Conservation (phyloP, 768 basidiomycete species). For the Leccinum sublutescens region DNA sequence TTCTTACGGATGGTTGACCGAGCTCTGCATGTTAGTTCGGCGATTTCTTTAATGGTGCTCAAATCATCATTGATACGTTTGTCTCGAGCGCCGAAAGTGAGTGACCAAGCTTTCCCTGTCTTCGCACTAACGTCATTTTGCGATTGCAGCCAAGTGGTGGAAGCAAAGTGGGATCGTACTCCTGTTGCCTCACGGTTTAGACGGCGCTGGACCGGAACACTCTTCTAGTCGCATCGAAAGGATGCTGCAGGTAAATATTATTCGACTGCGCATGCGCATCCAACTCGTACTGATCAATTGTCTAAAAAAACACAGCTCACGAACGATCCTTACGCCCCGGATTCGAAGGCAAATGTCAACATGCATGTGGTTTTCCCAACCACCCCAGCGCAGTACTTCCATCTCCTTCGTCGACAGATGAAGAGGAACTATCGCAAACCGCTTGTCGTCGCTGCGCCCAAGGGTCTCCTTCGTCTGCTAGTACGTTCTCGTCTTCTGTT, state of each 20-base stretch:
- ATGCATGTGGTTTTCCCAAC: constrained; percentile 86
- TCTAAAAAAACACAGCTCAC: constrained; percentile 53
- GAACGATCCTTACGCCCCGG: constrained; percentile 56
- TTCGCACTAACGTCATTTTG: background rate
- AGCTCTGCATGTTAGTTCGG: constrained; percentile 56
- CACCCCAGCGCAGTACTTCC: constrained; percentile 91
- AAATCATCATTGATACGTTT: constrained; percentile 89
- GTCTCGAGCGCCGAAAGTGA: constrained; percentile 80
- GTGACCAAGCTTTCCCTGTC: constrained; percentile 19
- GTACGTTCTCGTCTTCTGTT: constrained; percentile 42
- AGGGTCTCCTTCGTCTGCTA: constrained; percentile 74
- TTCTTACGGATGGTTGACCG: background rate
- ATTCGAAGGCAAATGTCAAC: constrained; percentile 55
- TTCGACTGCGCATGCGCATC: background rate
- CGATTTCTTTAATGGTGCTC: constrained; percentile 89
- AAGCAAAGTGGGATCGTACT: constrained; percentile 88
- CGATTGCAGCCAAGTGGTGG: constrained; percentile 80
- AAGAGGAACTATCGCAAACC: constrained; percentile 85
- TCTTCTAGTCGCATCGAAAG: constrained; percentile 86
- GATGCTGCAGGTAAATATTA: constrained; percentile 69
- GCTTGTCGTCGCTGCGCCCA: constrained; percentile 80
- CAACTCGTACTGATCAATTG: background rate
- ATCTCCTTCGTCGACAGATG: constrained; percentile 85
- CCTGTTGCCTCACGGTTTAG: constrained; percentile 84
- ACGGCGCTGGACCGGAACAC: constrained; percentile 93